Evolutionary conservation across 2,329 filamentous ascomycete species (phyloP), one percentile per base, ranked within the genome.

Genomic region (Gnomoniopsis sp.): DNA sequence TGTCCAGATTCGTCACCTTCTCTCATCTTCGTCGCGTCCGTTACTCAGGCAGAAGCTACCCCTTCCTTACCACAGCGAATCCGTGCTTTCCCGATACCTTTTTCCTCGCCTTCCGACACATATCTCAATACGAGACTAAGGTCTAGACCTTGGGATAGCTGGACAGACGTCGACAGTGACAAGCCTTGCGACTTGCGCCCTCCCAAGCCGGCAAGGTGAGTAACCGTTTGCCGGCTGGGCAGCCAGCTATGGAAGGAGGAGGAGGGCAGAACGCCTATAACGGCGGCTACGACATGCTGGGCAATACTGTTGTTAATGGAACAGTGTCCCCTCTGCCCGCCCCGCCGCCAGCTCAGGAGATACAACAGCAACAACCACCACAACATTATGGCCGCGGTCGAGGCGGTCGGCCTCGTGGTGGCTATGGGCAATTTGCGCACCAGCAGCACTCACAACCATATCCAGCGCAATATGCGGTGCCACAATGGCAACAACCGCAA

Each of bases 141-240:
- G 36, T 21, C 43, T 47, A 51, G 55, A 53, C 48, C 52, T 49
- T 34, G 33, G 51, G 55, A 59, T 43, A 57, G 53, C 57, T 53
- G 44, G 26, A 30, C 59, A 36, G 33, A n/a, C 22, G 55, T 49
- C 51, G 50, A 26, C 33, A 64, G 70, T 68, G 69, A 69, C 65
- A 66, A 67, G 67, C 66, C 66, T 67, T 67, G 66, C 66, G 64
- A 63, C 62, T 60, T 61, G 61, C 62, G 62, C 61, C 69, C 66
- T 73, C 83, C 82, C 81, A 84, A 77, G 83, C 83, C 85, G 86
- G 84, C 84, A 90, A 82, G 87, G 91, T 91, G 88, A 88, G 86
- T 79, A 79, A 79, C 76, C 82, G 80, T 88, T 85, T 88, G 86
- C 85, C 87, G 85, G 86, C 86, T 84, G 88, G 88, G 82, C 85